phyloP scores from a whole-genome alignment of 352 stramenopile species.

The Phytophthora crassamura region DNA sequence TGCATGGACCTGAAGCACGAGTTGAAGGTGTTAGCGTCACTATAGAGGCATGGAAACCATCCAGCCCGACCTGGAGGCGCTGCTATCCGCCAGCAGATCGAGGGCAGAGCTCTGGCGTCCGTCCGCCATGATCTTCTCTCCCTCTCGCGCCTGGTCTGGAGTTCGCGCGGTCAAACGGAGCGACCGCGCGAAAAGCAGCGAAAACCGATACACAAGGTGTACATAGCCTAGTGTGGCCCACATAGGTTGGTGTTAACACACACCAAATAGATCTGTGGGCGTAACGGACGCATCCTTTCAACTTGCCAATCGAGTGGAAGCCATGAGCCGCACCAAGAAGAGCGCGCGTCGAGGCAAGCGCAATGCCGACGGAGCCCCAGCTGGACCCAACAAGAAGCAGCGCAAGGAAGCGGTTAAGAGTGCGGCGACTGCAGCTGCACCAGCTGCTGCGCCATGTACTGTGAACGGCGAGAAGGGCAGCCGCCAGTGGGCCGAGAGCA shows the following conservation, averaged over 20 bases:
- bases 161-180: conserved; percentile 3
- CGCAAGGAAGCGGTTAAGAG: conserved; percentile 23
- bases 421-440: not conserved
- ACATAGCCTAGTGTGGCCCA: conserved; percentile 7
- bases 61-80: conserved; percentile 8
- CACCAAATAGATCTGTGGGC: conserved; percentile 9
- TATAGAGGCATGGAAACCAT: not conserved
- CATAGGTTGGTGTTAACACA: not conserved
- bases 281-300: not conserved
- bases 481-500: conserved; percentile 36
- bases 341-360: conserved; percentile 48
- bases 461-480: conserved; percentile 21
- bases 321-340: conserved; percentile 65
- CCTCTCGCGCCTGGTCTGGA: conserved; percentile 4
- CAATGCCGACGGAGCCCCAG: conserved; percentile 30
- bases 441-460: conserved; percentile 4
- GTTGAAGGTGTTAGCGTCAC: not conserved
- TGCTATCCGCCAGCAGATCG: conserved; percentile 23
- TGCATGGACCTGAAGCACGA: conserved; percentile 3
- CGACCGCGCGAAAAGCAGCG: conserved; percentile 13
- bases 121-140: conserved; percentile 28
- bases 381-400: conserved; percentile 53
- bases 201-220: conserved; percentile 13
- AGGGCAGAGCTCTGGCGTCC: conserved; percentile 10
- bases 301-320: too few species aligned